Evolutionary conservation across 2,329 filamentous ascomycete species (phyloP).

Genomic region (Akanthomyces dipterigenus): DNA sequence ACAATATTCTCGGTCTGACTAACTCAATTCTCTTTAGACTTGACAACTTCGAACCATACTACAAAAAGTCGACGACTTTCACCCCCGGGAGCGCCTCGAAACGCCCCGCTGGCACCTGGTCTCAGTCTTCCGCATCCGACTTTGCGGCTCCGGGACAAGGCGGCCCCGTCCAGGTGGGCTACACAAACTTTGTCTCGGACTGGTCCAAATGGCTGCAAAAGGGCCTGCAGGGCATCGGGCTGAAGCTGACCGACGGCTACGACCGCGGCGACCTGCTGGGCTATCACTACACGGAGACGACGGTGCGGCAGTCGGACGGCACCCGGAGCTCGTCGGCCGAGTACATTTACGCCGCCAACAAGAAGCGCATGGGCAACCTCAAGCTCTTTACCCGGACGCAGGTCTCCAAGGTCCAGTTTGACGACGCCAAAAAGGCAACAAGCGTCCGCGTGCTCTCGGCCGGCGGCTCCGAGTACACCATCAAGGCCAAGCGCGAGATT

Average conservation of each 20-base stretch:
- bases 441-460: conserved; percentile 29
- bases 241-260: conserved; percentile 19
- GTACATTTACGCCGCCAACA: conserved; percentile 21
- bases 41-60: conserved; percentile 19
- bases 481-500: conserved; percentile 15
- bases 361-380: conserved; percentile 23
- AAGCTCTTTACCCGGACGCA: conserved; percentile 34
- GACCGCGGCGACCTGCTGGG: conserved; percentile 19
- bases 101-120: conserved; percentile 17
- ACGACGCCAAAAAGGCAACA: conserved; percentile 30
- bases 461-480: conserved; percentile 13
- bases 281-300: conserved; percentile 19
- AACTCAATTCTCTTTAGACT: neutral
- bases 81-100: conserved; percentile 13
- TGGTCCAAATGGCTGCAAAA: conserved; percentile 19
- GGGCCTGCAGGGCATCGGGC: conserved; percentile 21
- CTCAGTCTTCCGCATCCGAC: conserved; percentile 19
- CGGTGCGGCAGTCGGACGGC: conserved; percentile 16
- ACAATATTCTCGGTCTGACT: no score
- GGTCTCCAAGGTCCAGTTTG: conserved; percentile 39
- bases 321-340: conserved; percentile 22
- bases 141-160: conserved; percentile 18
- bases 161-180: conserved; percentile 22
- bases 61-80: conserved; percentile 21
- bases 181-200: conserved; percentile 20